These are phyloP conservation scores for Bertia moriformis DNA, from an alignment of 2,329 filamentous ascomycete genomes.

Conservation along the genomic window DNA sequence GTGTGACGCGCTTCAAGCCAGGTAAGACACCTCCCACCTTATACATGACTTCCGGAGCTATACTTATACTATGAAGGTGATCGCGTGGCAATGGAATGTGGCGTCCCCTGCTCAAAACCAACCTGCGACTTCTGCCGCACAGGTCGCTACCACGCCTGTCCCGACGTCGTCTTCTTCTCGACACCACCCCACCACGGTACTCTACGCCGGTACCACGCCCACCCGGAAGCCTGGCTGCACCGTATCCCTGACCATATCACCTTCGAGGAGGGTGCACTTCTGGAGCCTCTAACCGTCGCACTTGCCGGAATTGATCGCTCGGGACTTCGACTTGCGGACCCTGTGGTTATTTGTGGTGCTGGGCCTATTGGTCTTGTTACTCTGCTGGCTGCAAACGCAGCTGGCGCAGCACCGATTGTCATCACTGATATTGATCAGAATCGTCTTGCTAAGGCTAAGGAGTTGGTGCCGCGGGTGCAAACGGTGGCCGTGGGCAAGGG, in stretches of 20 bases:
- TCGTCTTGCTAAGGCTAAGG: constrained; percentile 19
- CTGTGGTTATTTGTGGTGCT: constrained; percentile 18
- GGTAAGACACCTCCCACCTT: too few relatives aligned
- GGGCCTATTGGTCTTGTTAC: constrained; percentile 20
- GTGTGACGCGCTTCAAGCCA: constrained; percentile 3
- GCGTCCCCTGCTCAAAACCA: constrained; percentile 14
- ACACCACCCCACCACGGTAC: constrained; percentile 22
- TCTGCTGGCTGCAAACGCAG: constrained; percentile 23
- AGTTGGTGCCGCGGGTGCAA: constrained; percentile 17
- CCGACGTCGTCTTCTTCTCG: constrained; percentile 21
- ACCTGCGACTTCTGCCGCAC: constrained; percentile 17
- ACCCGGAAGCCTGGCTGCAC: constrained; percentile 21
- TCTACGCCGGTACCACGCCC: constrained; percentile 16
- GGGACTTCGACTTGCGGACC: constrained; percentile 20
- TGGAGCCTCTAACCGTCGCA: constrained; percentile 31
- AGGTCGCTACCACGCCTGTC: constrained; percentile 24
- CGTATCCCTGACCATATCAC: constrained; percentile 17
- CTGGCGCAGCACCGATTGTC: constrained; percentile 24
- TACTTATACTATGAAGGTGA: too few relatives aligned
- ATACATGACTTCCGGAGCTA: too few relatives aligned
- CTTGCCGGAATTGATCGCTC: constrained; percentile 24
- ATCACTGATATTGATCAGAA: constrained; percentile 25
- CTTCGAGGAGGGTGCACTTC: constrained; percentile 25
- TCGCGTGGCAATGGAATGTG: constrained; percentile 19
- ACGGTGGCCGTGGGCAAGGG: constrained; percentile 17